Percentiles rank a stretch among this genome's conserved stretches.
Evolutionary conservation across 495 filamentous ascomycete genomes (phyloP).

Genomic region (Xeromyces bisporus): DNA sequence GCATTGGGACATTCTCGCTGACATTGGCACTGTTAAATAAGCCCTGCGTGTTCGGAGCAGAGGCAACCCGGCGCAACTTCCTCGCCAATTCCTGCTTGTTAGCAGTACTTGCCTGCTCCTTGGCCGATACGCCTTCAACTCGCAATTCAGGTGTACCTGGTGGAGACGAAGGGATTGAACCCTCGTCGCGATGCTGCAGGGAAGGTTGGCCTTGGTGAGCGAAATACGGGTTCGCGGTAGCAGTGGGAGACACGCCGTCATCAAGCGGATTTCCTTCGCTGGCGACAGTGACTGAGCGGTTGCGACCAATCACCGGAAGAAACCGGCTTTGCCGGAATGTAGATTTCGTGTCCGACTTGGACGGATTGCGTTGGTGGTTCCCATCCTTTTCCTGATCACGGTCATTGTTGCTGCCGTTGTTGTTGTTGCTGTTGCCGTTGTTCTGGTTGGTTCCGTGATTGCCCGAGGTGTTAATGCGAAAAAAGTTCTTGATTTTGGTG

Average conservation of each 20-base stretch:
- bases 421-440: slow-evolving; percentile 22
- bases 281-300: slow-evolving; percentile 71
- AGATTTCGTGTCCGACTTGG: slow-evolving; percentile 39
- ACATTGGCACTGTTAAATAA: slow-evolving; percentile 55
- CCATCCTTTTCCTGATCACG: slow-evolving; percentile 20
- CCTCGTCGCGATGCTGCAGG: slow-evolving; percentile 84
- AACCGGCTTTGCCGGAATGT: slow-evolving; percentile 70
- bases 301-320: slow-evolving; percentile 60
- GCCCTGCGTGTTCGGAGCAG: slow-evolving; percentile 91
- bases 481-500: slow-evolving; percentile 90
- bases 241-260: slow-evolving; percentile 77
- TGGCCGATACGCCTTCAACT: slow-evolving; percentile 52
- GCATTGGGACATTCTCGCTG: slow-evolving; percentile 58
- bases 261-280: slow-evolving; percentile 87
- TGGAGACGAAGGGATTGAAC: slow-evolving; percentile 89
- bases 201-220: slow-evolving; percentile 88
- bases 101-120: slow-evolving; percentile 57
- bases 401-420: slow-evolving; percentile 21
- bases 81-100: slow-evolving; percentile 88
- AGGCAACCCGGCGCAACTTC: slow-evolving; percentile 83
- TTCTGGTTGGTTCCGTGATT: slow-evolving; percentile 19
- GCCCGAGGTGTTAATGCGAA: slow-evolving; percentile 70
- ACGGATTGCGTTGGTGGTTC: slow-evolving; percentile 19
- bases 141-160: slow-evolving; percentile 74
- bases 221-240: slow-evolving; percentile 93